Base-by-base conservation (phyloP, 2,329 filamentous ascomycete species). In the Trichoderma atroviride region DNA sequence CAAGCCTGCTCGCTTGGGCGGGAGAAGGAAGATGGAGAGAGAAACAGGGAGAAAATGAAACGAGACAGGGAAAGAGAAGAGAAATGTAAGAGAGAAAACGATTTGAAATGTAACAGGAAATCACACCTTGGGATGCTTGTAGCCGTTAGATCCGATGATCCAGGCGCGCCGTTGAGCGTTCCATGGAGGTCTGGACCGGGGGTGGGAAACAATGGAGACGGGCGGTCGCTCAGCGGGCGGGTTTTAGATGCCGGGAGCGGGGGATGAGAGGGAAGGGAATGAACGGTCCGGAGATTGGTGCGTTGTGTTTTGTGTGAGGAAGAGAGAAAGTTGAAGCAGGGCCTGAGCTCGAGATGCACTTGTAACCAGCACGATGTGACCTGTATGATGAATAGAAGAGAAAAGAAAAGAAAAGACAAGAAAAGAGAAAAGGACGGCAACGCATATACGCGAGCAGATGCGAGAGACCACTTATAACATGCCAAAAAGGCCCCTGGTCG, bases 101-200 rank as follows among this genome's bases (percentile, higher is more conserved):
- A 22, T 27, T n/a, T 29, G 19, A 29, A 53, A 55, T 27, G 37
- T 4, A 47, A 35, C 40, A 19, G 37, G 40, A 27, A 57, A 47
- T 50, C 29, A 58, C 24, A 27, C 58, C 35, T 63, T 35, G 50
- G 33, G 29, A 66, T 56, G 50, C 50, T 52, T 29, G 66, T 50
- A 63, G 62, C 68, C 57, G 63, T 68, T 70, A 52, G 29, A 62
- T 70, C 60, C 57, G 64, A 40, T 43, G 67, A 62, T 63, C 52
- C 67, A 52, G 60, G 47, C 35, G 57, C 64, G 68, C 52, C 56
- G 60, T 33, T 43, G 69, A 71, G 71, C 71, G 75, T 76, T 67
- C 75, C 57, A 76, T 74, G 50, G 70, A 40, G 74, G 74, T 74
- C 75, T 76, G 73, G 75, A 76, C 72, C 75, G 71, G 70, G 69